These are phyloP conservation scores for Neurospora sp. DNA, from an alignment of 495 filamentous ascomycete genomes.

Conservation along the genomic window DNA sequence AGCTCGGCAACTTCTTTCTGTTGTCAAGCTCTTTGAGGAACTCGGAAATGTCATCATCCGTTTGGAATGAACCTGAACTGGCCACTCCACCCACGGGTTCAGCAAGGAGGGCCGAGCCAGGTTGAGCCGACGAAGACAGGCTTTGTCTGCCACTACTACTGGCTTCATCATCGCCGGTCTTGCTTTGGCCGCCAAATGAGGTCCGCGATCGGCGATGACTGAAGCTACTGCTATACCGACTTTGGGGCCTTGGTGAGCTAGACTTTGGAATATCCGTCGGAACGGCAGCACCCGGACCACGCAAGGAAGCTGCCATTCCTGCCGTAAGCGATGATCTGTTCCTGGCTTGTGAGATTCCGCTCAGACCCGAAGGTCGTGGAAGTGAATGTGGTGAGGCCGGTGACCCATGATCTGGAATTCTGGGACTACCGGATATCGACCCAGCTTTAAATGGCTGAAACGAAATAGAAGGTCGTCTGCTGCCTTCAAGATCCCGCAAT, in stretches of 20 bases:
- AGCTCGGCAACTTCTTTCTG: slow-evolving; percentile 67
- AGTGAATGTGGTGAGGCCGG: slow-evolving; percentile 54
- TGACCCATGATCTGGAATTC: slow-evolving; percentile 27
- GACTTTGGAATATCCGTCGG: slow-evolving; percentile 36
- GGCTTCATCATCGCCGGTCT: slow-evolving; percentile 66
- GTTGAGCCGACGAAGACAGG: slow-evolving; percentile 73
- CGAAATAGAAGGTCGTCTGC: slow-evolving; percentile 69
- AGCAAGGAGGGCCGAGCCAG: slow-evolving; percentile 71
- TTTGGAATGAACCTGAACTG: slow-evolving; percentile 70
- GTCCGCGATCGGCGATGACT: slow-evolving; percentile 62
- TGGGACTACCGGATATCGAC: slow-evolving; percentile 82
- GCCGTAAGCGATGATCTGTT: slow-evolving; percentile 56
- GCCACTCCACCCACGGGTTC: slow-evolving; percentile 53
- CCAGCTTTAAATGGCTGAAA: slow-evolving; percentile 93
- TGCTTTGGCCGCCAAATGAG: slow-evolving; percentile 61
- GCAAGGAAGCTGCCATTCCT: slow-evolving; percentile 55
- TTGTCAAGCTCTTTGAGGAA: slow-evolving; percentile 80
- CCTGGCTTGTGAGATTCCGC: slow-evolving; percentile 50
- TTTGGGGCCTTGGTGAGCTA: slow-evolving; percentile 60
- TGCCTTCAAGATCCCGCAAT: slow-evolving; percentile 34
- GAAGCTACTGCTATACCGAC: slow-evolving; percentile 66
- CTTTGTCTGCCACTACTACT: slow-evolving; percentile 81
- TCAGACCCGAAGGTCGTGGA: slow-evolving; percentile 37
- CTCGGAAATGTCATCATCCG: slow-evolving; percentile 85
- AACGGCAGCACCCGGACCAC: slow-evolving; percentile 44